These are phyloP conservation scores for Fusarium sarcochroum DNA, from an alignment of 2,329 filamentous ascomycete species.

Conservation along the genomic window DNA sequence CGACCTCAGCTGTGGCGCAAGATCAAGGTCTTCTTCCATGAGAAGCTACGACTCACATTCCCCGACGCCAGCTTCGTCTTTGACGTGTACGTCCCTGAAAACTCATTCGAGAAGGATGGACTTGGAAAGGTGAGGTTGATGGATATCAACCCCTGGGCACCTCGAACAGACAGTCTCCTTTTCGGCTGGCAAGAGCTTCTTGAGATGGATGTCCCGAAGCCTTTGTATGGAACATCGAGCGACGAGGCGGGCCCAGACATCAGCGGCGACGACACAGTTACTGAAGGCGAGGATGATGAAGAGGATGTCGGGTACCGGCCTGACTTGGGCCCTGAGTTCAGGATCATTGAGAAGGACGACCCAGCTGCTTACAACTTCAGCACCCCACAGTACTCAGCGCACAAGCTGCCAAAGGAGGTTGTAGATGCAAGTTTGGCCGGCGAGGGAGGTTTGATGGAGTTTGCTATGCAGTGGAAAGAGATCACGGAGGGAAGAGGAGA, in stretches of 20 bases:
- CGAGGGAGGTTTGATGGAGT: constrained; percentile 84
- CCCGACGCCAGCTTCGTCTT: constrained; percentile 89
- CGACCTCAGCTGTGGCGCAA: constrained; percentile 75
- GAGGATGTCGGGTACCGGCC: constrained; percentile 64
- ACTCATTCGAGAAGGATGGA: constrained; percentile 66
- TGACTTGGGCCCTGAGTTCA: constrained; percentile 80
- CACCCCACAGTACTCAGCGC: constrained; percentile 90
- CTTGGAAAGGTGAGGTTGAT: constrained; percentile 86
- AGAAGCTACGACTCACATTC: constrained; percentile 81
- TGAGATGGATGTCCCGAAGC: constrained; percentile 73
- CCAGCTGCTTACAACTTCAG: constrained; percentile 90
- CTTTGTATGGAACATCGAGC: constrained; percentile 64
- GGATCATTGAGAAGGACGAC: constrained; percentile 86
- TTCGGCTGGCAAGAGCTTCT: constrained; percentile 94
- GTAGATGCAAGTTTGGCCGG: constrained; percentile 79
- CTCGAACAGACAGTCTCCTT: constrained; percentile 86
- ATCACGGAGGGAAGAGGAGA: constrained; percentile 61
- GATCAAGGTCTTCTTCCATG: constrained; percentile 83
- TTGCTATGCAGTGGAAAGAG: constrained; percentile 81
- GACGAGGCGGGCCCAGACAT: constrained; percentile 51
- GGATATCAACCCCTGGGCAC: constrained; percentile 96
- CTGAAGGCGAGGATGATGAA: constrained; percentile 57
- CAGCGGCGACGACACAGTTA: constrained; percentile 55
- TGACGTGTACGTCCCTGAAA: constrained; percentile 90
- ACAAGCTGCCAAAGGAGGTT: constrained; percentile 94